Percentiles rank a stretch among this genome's conserved stretches.
Conservation (phyloP, 169 alveolate species). For the Plasmodium sp. region DNA sequence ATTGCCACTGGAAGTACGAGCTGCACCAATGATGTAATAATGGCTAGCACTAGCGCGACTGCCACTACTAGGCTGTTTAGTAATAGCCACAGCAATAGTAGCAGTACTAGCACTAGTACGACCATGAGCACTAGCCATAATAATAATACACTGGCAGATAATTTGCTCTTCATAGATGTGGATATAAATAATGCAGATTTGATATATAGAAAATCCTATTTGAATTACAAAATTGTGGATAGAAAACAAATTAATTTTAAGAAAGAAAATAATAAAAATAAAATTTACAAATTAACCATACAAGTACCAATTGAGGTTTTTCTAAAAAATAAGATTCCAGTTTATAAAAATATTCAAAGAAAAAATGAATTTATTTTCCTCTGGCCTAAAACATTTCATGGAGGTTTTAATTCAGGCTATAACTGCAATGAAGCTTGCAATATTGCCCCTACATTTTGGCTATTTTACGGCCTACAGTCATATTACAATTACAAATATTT, state of each 20-base stretch:
- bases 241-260: conserved; percentile 53
- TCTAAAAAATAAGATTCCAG: conserved; percentile 87
- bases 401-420: conserved; percentile 95
- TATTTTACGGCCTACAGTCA: conserved; percentile 86
- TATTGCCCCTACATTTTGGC: conserved; percentile 92
- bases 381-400: conserved; percentile 93
- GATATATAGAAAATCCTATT: conserved; percentile 20
- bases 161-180: not conserved
- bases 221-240: conserved; percentile 43
- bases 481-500: conserved; percentile 78
- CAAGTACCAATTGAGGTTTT: conserved; percentile 92
- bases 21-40: not conserved
- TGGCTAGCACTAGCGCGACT: conserved; percentile 3
- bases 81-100: not conserved
- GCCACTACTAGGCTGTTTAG: not conserved
- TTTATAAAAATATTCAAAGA: conserved; percentile 88
- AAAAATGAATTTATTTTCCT: conserved; percentile 92
- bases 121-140: not conserved
- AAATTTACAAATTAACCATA: conserved; percentile 84
- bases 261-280: conserved; percentile 80
- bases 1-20: not conserved
- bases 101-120: not conserved
- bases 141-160: not conserved
- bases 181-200: conserved; percentile 23
- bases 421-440: conserved; percentile 97